Evolutionary conservation across 2,329 filamentous ascomycete genomes (phyloP), one percentile per base, ranked within the genome.

Genomic region (Ophiostoma triangulosporum): DNA sequence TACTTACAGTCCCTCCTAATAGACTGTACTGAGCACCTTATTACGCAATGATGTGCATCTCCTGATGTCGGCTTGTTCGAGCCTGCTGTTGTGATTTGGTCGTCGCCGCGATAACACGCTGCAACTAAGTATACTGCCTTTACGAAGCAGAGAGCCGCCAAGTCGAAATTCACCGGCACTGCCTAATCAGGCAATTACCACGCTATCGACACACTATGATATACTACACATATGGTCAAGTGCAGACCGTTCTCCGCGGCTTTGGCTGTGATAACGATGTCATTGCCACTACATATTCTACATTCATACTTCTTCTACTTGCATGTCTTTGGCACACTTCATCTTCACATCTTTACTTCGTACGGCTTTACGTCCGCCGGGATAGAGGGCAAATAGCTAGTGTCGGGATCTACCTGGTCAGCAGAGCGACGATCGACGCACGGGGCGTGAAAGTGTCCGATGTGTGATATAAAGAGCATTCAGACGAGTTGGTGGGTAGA

Each of bases 31-130:
- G 22, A 26, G 26, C 51, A 22, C 46, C 46, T 35, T 46, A 45
- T 54, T 54, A 45, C 35, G 46, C 52, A 54, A 43, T 36, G 46
- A 54, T 50, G 29, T 50, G 36, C 52, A 38, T n/a, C n/a, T n/a
- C n/a, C n/a, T n/a, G n/a, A n/a, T n/a, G 48, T 33, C n/a, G 36
- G 48, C 20, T 20, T 38, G n/a, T 36, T 36, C 15, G 3, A 32
- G 29, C 29, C 8, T 32, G 8, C 29, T 9, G 32, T 35, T 17
- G 6, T 36, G 35, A 20, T 20, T 35, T 35, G 14, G 3, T 35
- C 11, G 14, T 35, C 2, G 38, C 35, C 35, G 35, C 38, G 38
- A 43, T 43, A 43, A 43, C 3, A 4, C n/a, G n/a, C n/a, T n/a
- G n/a, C n/a, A n/a, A n/a, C n/a, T n/a, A n/a, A n/a, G n/a, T n/a